These are phyloP conservation scores for Amanita fuliginea DNA, from an alignment of 768 basidiomycete genomes.

Conservation along the genomic window DNA sequence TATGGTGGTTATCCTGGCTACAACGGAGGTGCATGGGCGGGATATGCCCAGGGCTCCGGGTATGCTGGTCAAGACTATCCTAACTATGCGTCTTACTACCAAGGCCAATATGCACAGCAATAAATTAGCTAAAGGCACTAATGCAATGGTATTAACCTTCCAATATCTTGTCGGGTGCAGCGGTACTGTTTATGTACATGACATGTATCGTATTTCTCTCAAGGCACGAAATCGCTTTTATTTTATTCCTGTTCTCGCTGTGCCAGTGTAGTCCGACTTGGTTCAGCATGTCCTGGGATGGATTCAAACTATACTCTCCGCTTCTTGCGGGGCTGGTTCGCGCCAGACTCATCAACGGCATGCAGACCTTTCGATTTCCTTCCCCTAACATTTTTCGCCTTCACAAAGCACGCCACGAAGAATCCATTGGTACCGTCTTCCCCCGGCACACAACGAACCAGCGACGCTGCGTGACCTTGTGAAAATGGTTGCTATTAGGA, in stretches of 20 bases:
- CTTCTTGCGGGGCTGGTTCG: slow-evolving; percentile 9
- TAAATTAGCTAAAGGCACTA: slow-evolving; percentile 24
- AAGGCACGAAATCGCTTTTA: background rate
- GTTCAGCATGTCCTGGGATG: slow-evolving; percentile 3
- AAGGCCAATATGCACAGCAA: slow-evolving; percentile 78
- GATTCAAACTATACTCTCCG: slow-evolving; percentile 13
- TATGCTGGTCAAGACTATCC: slow-evolving; percentile 61
- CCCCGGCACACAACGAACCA: slow-evolving; percentile 66
- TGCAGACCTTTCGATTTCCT: slow-evolving; percentile 1
- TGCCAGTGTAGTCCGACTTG: slow-evolving; percentile 6
- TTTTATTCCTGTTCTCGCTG: slow-evolving; percentile 4
- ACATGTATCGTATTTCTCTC: slow-evolving; percentile 8
- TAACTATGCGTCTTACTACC: slow-evolving; percentile 82
- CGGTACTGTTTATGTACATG: background rate
- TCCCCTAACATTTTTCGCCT: slow-evolving; percentile 15
- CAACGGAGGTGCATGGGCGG: slow-evolving; percentile 31
- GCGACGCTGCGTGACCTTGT: slow-evolving; percentile 42
- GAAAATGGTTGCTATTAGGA: background rate
- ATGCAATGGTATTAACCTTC: slow-evolving; percentile 2
- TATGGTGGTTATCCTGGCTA: slow-evolving; percentile 33
- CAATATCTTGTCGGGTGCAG: background rate
- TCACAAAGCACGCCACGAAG: slow-evolving; percentile 91
- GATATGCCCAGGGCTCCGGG: slow-evolving; percentile 33
- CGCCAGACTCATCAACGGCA: slow-evolving; percentile 10
- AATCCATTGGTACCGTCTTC: slow-evolving; percentile 94